Evolutionary conservation across 441 rosid genomes (phyloP).

Genomic region (Gossypium davidsonii): DNA sequence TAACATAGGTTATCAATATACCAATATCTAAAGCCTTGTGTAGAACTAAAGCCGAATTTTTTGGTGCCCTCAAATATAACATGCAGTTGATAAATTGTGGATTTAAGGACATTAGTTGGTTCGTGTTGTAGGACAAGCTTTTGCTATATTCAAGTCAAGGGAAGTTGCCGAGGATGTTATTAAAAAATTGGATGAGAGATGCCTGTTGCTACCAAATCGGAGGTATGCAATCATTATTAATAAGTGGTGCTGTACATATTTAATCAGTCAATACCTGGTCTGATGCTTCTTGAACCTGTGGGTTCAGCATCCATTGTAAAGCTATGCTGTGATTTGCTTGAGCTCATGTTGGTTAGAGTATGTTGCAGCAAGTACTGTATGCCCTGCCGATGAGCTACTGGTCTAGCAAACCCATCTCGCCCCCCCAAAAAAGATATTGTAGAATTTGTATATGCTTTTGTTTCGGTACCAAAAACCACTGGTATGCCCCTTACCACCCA

Average conservation of each 20-base stretch:
- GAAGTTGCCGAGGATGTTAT: slow-evolving; percentile 53
- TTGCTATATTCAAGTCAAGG: slow-evolving; percentile 54
- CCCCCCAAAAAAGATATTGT: too few relatives aligned
- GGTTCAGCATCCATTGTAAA: neutral
- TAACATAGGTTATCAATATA: neutral
- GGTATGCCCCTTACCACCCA: neutral
- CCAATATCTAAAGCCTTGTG: neutral
- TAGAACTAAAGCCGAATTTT: neutral
- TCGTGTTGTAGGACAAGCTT: slow-evolving; percentile 61
- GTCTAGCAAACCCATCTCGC: too few relatives aligned
- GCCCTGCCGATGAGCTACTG: too few relatives aligned
- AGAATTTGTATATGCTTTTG: too few relatives aligned
- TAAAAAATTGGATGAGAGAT: slow-evolving; percentile 45
- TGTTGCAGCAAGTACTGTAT: neutral
- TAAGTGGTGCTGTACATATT: neutral
- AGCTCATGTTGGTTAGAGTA: neutral
- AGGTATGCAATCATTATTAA: slow-evolving; percentile 39
- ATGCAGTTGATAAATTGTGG: neutral
- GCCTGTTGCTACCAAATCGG: slow-evolving; percentile 68
- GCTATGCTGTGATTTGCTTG: neutral
- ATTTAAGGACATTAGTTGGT: slow-evolving; percentile 13
- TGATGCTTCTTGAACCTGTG: neutral
- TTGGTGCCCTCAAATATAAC: neutral
- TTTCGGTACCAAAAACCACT: too few relatives aligned
- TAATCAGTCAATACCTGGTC: neutral